These are phyloP conservation scores for Penicillium oxalicum DNA, from an alignment of 2,329 filamentous ascomycete species.

Conservation along the genomic window DNA sequence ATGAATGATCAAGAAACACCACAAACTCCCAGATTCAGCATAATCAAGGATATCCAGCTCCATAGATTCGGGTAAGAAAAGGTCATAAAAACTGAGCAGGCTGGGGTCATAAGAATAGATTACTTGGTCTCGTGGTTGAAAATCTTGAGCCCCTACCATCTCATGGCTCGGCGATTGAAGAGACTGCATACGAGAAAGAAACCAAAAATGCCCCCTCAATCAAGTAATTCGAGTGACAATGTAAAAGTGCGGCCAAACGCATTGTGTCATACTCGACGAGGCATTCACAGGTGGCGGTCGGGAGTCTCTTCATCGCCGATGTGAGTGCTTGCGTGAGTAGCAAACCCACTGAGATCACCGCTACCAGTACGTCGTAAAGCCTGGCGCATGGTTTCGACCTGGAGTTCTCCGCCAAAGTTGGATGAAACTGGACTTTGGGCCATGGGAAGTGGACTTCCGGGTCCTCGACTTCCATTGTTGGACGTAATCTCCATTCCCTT, in stretches of 20 bases:
- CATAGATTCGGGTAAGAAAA: conserved; percentile 10
- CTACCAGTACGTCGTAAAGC: conserved; percentile 79
- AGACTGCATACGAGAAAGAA: no score
- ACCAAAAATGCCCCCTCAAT: no score
- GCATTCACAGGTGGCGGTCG: conserved; percentile 23
- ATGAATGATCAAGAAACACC: neutral
- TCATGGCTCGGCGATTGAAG: no score
- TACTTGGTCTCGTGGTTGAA: no score
- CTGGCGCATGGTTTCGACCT: conserved; percentile 90
- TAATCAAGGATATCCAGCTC: conserved; percentile 14
- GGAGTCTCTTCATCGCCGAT: conserved; percentile 30
- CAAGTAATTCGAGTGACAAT: no score
- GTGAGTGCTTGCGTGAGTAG: conserved; percentile 29
- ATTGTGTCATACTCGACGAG: neutral
- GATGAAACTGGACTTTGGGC: conserved; percentile 48
- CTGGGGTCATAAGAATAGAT: no score
- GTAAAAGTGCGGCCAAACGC: no score
- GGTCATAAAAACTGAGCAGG: neutral
- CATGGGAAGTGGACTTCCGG: conserved; percentile 58
- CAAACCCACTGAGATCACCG: conserved; percentile 59
- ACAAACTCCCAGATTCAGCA: conserved; percentile 1
- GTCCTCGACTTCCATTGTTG: conserved; percentile 46
- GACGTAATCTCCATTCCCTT: conserved; percentile 70
- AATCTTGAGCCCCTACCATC: no score
- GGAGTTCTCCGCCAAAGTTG: conserved; percentile 60